Conservation (phyloP, 2,329 filamentous ascomycete genomes). For the Aureobasidium subglaciale region DNA sequence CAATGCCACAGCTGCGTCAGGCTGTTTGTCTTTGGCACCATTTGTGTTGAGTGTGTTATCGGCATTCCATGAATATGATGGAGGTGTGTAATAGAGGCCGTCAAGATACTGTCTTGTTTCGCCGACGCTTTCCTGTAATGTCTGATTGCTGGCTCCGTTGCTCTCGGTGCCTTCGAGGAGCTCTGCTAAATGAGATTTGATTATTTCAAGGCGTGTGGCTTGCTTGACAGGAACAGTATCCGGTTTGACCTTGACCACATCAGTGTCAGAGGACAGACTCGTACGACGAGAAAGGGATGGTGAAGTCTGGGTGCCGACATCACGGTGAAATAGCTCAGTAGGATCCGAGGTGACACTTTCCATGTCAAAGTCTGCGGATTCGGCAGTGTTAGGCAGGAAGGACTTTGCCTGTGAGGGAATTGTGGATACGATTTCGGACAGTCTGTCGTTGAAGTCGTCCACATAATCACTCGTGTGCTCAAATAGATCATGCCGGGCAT, state of each 20-base stretch:
- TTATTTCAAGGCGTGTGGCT: conserved; percentile 41
- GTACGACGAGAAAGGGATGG: conserved; percentile 39
- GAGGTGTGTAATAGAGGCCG: conserved; percentile 42
- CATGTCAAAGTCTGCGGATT: conserved; percentile 38
- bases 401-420: conserved; percentile 41
- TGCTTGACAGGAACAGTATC: conserved; percentile 27
- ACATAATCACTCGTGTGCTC: conserved; percentile 46
- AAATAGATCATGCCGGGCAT: conserved; percentile 52
- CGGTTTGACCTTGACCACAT: conserved; percentile 24
- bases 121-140: conserved; percentile 44
- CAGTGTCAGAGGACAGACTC: conserved; percentile 21
- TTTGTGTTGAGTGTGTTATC: conserved; percentile 25
- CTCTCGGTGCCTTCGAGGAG: conserved; percentile 43
- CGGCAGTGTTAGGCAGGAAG: conserved; percentile 22
- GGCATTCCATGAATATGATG: conserved; percentile 25
- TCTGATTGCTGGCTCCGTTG: conserved; percentile 45
- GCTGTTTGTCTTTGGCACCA: conserved; percentile 39
- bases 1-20: conserved; percentile 64
- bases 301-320: conserved; percentile 72
- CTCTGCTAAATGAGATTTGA: conserved; percentile 46
- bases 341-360: conserved; percentile 54
- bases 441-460: conserved; percentile 48
- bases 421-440: conserved; percentile 55
- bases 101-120: conserved; percentile 61
- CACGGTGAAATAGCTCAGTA: conserved; percentile 72